Evolutionary conservation across 805 yeast species (phyloP), one percentile per base, ranked within the genome.

Genomic region (Candida krabiensis): DNA sequence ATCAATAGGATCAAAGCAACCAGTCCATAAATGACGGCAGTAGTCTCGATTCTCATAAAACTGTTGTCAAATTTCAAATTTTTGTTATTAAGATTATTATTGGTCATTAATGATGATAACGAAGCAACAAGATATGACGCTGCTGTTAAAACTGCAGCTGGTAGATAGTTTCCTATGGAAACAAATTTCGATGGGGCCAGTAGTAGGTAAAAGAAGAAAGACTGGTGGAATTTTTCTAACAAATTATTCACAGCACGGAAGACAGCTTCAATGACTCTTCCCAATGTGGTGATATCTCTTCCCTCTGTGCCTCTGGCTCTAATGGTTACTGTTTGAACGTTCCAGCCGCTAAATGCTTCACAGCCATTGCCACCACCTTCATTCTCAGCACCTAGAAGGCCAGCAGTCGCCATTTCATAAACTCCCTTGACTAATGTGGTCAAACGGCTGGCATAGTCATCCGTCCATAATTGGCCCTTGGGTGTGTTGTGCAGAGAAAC

Each of bases 311-410:
- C 66, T 1, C 61, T 64, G 0, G 96, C 98, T 38, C 75, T 74
- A 23, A 93, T 56, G 0, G 96, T 86, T 15, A 93, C 60, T 0
- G 98, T 83, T 61, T 91, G 98, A 41, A 93, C 85, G 58, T 95
- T 83, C 95, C 96, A 93, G 4, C 98, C 97, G 37, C 93, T 83
- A 56, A 91, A 93, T 11, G 91, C 88, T 57, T 91, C 97, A 50
- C 89, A 80, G n/a, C 93, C 86, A 28, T 80, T 71, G 24, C 59
- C 58, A 13, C 59, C 59, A 14, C 52, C 56, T 14, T 36, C 19
- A 18, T 44, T 37, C 8, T 33, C 44, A 3, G 43, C 49, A 4
- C 49, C 46, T 9, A 53, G 18, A 6, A 86, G 60, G 1, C 98
- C 98, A 0, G 96, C 73, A 5, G 79, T 54, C 4, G 90, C 77